Evolutionary conservation across 1,284 basidiomycete species (phyloP).

Genomic region (Pseudozyma sp.): DNA sequence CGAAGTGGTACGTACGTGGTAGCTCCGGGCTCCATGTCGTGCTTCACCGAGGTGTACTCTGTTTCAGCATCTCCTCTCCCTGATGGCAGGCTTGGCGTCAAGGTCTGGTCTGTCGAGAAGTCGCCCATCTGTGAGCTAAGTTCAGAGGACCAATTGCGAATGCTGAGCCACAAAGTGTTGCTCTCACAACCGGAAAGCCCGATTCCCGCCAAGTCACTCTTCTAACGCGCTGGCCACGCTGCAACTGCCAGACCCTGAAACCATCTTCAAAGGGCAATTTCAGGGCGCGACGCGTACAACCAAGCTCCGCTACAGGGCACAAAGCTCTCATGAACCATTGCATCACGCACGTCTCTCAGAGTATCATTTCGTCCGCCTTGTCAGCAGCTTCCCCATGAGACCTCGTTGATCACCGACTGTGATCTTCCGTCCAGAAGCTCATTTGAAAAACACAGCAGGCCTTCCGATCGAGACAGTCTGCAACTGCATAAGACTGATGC

Average conservation of each 20-base stretch:
- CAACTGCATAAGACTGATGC: too few species aligned
- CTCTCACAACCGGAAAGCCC: too few species aligned
- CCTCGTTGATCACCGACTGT: too few species aligned
- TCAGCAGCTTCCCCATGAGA: too few species aligned
- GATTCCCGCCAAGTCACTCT: neutral
- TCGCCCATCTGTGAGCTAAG: neutral
- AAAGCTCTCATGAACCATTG: neutral
- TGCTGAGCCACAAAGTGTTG: neutral
- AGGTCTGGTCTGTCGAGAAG: neutral
- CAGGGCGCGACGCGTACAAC: slow-evolving; percentile 15
- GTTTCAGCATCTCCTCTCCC: too few species aligned
- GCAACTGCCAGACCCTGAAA: slow-evolving; percentile 1
- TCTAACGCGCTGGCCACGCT: neutral
- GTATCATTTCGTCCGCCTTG: too few species aligned
- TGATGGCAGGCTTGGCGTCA: too few species aligned
- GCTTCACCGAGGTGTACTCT: neutral
- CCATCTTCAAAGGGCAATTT: neutral
- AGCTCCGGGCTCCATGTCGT: neutral
- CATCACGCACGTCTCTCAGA: too few species aligned
- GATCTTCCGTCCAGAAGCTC: too few species aligned
- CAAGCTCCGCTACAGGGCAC: neutral
- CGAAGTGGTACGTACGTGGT: neutral
- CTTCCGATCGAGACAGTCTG: too few species aligned
- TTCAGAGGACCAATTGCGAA: neutral
- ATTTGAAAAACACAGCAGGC: too few species aligned